A percentile compares a stretch with the other conserved stretches of the same genome.
Conservation (phyloP, 176 grass and related monocot species). For the Urochloa ruziziensis region DNA sequence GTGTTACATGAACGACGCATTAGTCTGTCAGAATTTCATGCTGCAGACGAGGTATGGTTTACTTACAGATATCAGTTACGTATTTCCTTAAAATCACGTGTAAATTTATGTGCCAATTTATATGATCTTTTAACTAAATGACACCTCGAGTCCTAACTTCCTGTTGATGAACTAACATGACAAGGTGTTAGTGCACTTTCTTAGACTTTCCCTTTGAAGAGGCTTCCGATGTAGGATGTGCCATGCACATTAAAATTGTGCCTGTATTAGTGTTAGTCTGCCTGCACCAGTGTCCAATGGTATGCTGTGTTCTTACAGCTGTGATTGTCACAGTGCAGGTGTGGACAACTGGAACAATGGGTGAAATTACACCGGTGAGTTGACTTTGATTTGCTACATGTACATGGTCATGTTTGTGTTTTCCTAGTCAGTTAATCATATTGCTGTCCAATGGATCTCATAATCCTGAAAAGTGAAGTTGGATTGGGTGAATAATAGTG, state of each 20-base stretch:
- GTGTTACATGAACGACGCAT: slow-evolving; percentile 82
- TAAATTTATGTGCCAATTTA: background rate
- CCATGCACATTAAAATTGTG: background rate
- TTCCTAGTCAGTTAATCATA: background rate
- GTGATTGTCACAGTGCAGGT: slow-evolving; percentile 58
- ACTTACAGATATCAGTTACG: slow-evolving; percentile 5
- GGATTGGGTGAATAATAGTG: background rate
- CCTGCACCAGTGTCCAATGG: background rate
- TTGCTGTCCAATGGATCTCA: background rate
- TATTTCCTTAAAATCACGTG: background rate
- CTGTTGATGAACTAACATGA: background rate
- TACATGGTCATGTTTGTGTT: background rate
- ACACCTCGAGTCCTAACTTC: background rate
- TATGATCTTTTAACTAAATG: background rate
- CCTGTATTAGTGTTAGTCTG: background rate
- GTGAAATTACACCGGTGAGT: slow-evolving; percentile 94
- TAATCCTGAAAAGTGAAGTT: slow-evolving; percentile 1
- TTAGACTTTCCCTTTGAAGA: background rate
- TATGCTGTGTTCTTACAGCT: background rate
- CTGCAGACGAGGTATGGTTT: slow-evolving; percentile 87
- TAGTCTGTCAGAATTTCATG: slow-evolving; percentile 98
- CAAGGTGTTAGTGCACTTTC: background rate
- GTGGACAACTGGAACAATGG: slow-evolving; percentile 99
- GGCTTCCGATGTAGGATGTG: background rate
- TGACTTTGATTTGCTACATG: background rate